phyloP scores from a whole-genome alignment of 257 asterid species.

The Apocynum venetum region DNA sequence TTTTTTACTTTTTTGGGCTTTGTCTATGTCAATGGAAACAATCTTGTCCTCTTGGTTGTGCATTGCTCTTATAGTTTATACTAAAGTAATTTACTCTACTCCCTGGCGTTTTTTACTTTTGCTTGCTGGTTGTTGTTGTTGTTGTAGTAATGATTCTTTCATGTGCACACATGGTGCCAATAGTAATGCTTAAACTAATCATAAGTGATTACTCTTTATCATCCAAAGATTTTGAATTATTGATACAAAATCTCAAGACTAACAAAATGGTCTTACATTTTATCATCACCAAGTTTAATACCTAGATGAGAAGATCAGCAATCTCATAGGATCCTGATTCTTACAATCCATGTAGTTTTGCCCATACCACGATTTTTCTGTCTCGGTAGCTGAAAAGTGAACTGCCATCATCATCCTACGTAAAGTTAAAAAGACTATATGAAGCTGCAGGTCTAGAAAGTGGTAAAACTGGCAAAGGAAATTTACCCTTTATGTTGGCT shows the following conservation, averaged over 20 bases:
- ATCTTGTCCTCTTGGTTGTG: constrained; percentile 34
- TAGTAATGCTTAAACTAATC: constrained; percentile 13
- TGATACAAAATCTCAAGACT: too few species aligned
- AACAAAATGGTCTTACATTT: constrained; percentile 2
- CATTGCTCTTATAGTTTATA: constrained; percentile 13
- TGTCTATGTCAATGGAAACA: constrained; percentile 48
- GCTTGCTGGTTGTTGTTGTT: background rate
- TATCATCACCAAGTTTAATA: background rate
- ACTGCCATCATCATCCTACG: background rate
- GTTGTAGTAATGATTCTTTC: constrained; percentile 19
- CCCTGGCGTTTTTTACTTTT: constrained; percentile 1
- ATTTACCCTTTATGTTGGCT: background rate
- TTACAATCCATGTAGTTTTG: constrained; percentile 1
- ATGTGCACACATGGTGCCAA: constrained; percentile 25
- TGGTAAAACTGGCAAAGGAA: background rate
- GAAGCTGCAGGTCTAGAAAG: background rate
- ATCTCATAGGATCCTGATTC: constrained; percentile 18
- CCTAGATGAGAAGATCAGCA: background rate
- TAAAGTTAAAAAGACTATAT: background rate
- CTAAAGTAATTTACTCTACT: constrained; percentile 14
- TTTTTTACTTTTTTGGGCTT: constrained; percentile 19
- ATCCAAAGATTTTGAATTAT: background rate
- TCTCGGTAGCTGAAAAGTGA: background rate
- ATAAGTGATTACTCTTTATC: constrained; percentile 16
- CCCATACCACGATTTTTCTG: background rate